A percentile compares a stretch with the other conserved stretches of the same genome.
phyloP scores from a whole-genome alignment of 208 protist species.

The Tritrichomonas foetus region DNA sequence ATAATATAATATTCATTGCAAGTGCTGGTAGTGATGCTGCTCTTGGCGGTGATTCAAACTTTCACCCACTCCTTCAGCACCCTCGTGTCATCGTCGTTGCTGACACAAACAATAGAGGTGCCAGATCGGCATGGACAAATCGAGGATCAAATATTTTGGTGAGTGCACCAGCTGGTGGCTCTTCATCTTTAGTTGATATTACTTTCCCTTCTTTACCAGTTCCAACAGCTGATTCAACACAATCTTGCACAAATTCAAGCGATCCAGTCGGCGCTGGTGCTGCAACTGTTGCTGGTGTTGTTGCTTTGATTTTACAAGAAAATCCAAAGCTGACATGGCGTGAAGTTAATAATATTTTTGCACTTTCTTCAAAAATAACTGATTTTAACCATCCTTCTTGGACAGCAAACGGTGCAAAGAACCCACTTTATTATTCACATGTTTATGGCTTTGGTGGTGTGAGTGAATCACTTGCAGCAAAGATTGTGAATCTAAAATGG shows the following conservation, averaged over 20 bases:
- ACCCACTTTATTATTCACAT: not conserved
- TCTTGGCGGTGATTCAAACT: not conserved
- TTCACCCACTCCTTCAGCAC: not conserved
- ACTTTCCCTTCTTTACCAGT: not conserved
- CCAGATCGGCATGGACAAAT: not conserved
- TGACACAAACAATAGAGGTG: not conserved
- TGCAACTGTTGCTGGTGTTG: not conserved
- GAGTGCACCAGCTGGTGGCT: not conserved
- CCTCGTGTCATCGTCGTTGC: not conserved
- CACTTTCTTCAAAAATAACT: not conserved
- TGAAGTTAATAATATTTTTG: not conserved
- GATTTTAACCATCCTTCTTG: not conserved
- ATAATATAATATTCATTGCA: not conserved
- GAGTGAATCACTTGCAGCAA: not conserved
- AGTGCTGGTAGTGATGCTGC: not conserved
- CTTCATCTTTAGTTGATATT: not conserved
- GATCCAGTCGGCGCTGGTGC: not conserved
- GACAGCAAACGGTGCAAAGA: not conserved
- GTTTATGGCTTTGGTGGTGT: not conserved
- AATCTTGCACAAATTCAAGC: not conserved
- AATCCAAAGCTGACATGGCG: constrained; percentile 6
- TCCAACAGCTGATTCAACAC: not conserved
- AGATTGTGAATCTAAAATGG: not conserved
- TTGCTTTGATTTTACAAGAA: not conserved
- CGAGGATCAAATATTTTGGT: not conserved